Evolutionary conservation across 2,329 filamentous ascomycete species (phyloP).

Genomic region (Venturia pyrina): DNA sequence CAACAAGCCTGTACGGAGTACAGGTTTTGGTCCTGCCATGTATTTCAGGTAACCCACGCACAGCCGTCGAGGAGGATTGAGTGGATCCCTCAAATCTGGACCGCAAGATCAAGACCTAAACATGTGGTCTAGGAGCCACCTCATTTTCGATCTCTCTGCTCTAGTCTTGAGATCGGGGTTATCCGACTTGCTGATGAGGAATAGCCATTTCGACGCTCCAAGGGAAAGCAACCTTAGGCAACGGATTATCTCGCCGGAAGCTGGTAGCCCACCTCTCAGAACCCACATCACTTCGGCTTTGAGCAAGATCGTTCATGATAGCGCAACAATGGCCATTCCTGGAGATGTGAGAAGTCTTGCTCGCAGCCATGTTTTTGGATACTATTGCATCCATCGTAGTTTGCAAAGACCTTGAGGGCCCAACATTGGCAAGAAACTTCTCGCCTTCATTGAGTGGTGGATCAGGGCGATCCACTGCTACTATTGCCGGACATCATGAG

Average conservation of each 20-base stretch:
- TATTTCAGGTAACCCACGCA: no score
- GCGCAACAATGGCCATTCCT: neutral
- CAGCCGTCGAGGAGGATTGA: neutral
- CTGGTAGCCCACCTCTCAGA: neutral
- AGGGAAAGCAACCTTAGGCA: neutral
- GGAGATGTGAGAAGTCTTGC: neutral
- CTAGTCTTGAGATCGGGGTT: neutral
- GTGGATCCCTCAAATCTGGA: neutral
- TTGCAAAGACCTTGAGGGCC: constrained; percentile 2
- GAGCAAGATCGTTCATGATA: neutral
- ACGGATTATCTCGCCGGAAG: neutral
- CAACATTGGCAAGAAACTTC: constrained; percentile 6
- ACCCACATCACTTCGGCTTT: neutral
- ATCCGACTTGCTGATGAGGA: neutral
- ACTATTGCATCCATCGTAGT: constrained; percentile 4
- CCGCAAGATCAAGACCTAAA: neutral
- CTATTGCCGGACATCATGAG: constrained; percentile 4
- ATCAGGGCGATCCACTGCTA: constrained; percentile 1
- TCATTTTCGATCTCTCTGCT: neutral
- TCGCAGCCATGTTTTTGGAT: constrained; percentile 5
- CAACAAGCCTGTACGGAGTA: neutral
- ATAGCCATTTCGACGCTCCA: neutral
- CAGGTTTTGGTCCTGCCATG: neutral
- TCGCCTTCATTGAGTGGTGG: constrained; percentile 4
- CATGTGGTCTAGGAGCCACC: neutral